Percentiles rank a stretch among this genome's conserved stretches.
These are phyloP conservation scores for Pleurotus platypus DNA, from an alignment of 768 basidiomycete species.

Conservation along the genomic window DNA sequence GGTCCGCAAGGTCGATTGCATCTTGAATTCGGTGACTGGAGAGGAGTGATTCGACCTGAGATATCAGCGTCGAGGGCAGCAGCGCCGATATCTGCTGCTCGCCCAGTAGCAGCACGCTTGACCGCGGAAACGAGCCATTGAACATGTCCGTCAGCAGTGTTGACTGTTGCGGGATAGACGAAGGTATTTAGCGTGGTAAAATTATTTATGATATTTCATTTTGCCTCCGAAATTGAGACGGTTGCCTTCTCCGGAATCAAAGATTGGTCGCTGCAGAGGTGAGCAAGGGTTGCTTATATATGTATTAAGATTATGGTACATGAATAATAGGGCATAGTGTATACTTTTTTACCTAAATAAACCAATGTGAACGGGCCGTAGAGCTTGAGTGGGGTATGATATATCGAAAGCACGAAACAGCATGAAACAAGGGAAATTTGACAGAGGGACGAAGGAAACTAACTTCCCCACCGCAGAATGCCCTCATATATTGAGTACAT, in stretches of 20 bases:
- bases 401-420: not conserved
- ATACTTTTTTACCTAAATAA: not conserved
- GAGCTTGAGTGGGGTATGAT: not conserved
- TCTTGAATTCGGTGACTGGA: conserved; percentile 63
- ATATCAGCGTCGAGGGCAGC: conserved; percentile 66
- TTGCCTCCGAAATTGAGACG: too few species aligned
- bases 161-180: not conserved
- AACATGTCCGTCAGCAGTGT: not conserved
- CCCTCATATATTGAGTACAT: conserved; percentile 98
- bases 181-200: too few species aligned
- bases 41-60: conserved; percentile 68
- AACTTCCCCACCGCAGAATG: conserved; percentile 56
- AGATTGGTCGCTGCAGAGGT: too few species aligned
- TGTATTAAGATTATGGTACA: conserved; percentile 1
- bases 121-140: conserved; percentile 53
- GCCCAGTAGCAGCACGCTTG: conserved; percentile 62
- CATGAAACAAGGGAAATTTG: not conserved
- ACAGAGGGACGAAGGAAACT: not conserved
- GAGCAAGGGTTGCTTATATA: too few species aligned
- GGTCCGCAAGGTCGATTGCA: conserved; percentile 57
- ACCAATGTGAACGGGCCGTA: not conserved
- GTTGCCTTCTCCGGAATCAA: too few species aligned
- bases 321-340: not conserved
- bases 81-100: conserved; percentile 60
- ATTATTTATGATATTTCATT: too few species aligned